Base-by-base conservation (phyloP, 1,284 basidiomycete genomes). In the Butyriboletus appendiculatus region DNA sequence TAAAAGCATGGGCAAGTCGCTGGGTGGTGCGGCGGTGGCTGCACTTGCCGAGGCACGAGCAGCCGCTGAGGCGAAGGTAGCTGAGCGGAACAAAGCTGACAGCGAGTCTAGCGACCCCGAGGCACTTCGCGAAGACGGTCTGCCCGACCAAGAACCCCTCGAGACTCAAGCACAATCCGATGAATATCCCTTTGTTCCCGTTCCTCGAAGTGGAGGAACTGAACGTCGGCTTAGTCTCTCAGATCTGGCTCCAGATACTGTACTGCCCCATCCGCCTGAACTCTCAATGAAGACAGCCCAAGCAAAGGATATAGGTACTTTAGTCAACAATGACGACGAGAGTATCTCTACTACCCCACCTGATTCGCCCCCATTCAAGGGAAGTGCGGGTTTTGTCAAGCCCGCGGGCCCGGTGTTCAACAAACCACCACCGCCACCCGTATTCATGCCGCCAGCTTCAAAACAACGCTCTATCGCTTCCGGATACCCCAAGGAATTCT, bases 11-110 rank as follows among this genome's bases (percentile, higher is more conserved):
- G 78, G 80, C 49, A 89, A 83, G 64, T 85, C 86, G n/a, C 64
- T 86, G 7, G 85, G 84, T 43, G 65, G 59, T 43, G 73, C 68
- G n/a, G 79, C 80, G 12, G 82, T 78, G 4, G 81, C 77, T 28
- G 85, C 83, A 18, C 76, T 90, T 15, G 86, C 86, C 9, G 84
- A 88, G 69, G 87, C 86, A 11, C 76, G 80, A 52, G 85, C 85
- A 46, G 82, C 82, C 42, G 88, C 88, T 6, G 85, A 90, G 65
- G 86, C 84, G 6, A 78, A 81, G 53, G 77, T 91, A 14, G 86
- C 83, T 2, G 80, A 89, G 63, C 73, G 86, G 41, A 73, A 80
- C 58, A 80, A 81, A 65, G 68, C 74, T 40, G 75, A 77, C 48
- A 72, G 74, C 45, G 73, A 74, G 66, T 55, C 62, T 65, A 52